Evolutionary conservation across 106 monocot genomes (phyloP), one percentile per base, ranked within the genome.

Genomic region (Platanthera guangdongensis): DNA sequence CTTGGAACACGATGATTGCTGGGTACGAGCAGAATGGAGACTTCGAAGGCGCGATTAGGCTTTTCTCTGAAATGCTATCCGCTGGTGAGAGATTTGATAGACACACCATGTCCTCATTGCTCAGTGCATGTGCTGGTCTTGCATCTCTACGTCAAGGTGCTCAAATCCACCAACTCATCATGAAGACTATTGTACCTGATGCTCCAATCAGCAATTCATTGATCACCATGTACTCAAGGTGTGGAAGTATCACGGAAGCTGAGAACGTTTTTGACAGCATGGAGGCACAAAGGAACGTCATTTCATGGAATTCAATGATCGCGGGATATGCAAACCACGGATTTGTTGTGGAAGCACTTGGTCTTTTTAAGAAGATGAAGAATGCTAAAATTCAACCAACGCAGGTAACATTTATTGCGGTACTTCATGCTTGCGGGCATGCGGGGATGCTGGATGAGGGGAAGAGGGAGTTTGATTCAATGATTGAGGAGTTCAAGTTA

Each of bases 231-330:
- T 96, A 96, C 57, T 80, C 87, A 5, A 81, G 89, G 16, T 93
- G 95, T 62, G 95, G 95, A 5, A 77, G 71, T 52, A 18, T 96
- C 71, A 72, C 51, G 7, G 81, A 83, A 78, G 95, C 87, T 0
- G 83, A 82, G 67, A 70, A 51, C 49, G 78, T 90, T 9, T 96
- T 96, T 57, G 51, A 86, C 57, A 57, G 59, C 9, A 90, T 93
- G 83, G 70, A 52, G 12, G 52, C 15, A 19, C 15, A 68, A 64
- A 85, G 71, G 51, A 83, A 93, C 79, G 84, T 91, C 32, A 81
- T 96, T 8, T 85, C 95, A 30, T 96, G 92, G 90, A 96, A 96
- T 74, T 93, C 95, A 16, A 85, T 96, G 77, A 92, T 96, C 4
- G 88, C 90, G 45, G 83, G 90, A 16, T 89, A 86, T 64, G 93